Evolutionary conservation across 192 early-diverging fungal species (phyloP), one percentile per base, ranked within the genome.

Genomic region (Linnemannia schmuckeri): DNA sequence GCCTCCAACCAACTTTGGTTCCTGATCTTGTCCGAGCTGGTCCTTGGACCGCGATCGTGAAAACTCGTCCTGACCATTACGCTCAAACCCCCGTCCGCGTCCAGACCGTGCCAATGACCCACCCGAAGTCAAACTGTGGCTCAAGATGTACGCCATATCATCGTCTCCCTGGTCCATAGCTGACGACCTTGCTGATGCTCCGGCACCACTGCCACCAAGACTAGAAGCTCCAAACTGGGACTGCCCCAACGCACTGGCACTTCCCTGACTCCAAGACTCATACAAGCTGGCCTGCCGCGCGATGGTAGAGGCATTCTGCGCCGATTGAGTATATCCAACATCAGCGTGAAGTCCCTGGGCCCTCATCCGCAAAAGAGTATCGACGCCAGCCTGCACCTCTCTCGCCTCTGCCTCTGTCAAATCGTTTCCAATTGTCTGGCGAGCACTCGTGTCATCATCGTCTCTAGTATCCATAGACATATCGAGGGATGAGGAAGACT

Each of bases 91-190:
- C 47, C 82, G 82, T 63, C 76, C 74, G 4, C 80, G 71, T 6
- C 63, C 66, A 17, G 83, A 52, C 2, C 83, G 72, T 20, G 49
- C 83, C 6, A 85, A 40, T 9, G 77, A 72, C 42, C 83, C 83
- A 35, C 83, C 83, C 2, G 83, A 79, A 4, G 83, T 79, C 35
- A 85, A 40, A 57, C 83, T 85, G 52, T 66, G 83, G n/a, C 83
- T 78, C 49, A 85, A 61, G 13, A 85, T 85, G 17, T 41, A 79
- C 1, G 83, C 77, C 78, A 85, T 75, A 49, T 85, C 83, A 5
- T 85, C 83, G 24, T 84, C 82, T 30, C 78, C 82, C 9, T 76
- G 61, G 30, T 76, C 82, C 18, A 68, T 30, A 6, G 33, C 17
- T 8, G 74, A 71, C n/a, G 9, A 9, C 40, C 69, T 37, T 17